Evolutionary conservation across 139 green algal species (phyloP), one percentile per base, ranked within the genome.

Genomic region (Gonium pectorale): DNA sequence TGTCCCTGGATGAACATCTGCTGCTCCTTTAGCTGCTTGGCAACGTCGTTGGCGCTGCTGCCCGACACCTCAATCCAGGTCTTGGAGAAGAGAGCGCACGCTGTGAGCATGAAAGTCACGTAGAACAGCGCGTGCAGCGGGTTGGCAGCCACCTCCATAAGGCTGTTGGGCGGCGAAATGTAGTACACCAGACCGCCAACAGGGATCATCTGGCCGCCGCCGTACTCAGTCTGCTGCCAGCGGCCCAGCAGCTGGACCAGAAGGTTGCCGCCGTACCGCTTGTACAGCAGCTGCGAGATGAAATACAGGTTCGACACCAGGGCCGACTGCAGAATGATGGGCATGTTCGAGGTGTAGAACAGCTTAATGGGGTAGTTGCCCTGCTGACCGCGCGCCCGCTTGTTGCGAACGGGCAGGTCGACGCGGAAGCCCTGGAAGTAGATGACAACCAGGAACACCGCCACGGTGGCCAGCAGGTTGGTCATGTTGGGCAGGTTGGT

Each of bases 271-370:
- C 96, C 93, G 79, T 98, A 99, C 66, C 94, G 92, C 92, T 97
- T 98, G 94, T 96, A 99, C 59, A 99, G 93, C 86, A 99, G 93
- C 96, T 99, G 97, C n/a, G 95, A 99, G 89, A 99, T 98, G 94
- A 99, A 99, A 93, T 99, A 99, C 52, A 99, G 93, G 96, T 99
- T 99, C 87, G 95, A 98, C 38, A 99, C 98, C 43, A 99, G 92
- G 6, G 98, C 98, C 6, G 94, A 98, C 91, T 99, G 97, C 80
- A 99, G 95, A 88, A 99, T 99, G 94, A 99, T 99, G 86, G 98
- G 98, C 98, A 99, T 99, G 95, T 99, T 99, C 87, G 93, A 97
- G 78, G 98, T 99, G 95, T 99, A 99, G 92, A 99, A 99, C 37
- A 99, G 94, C 95, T 99, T 99, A 95, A 99, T 99, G 68, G 97